Evolutionary conservation across 2,329 filamentous ascomycete species (phyloP), one percentile per base, ranked within the genome.

Genomic region (Scleromitrula shiraiana): DNA sequence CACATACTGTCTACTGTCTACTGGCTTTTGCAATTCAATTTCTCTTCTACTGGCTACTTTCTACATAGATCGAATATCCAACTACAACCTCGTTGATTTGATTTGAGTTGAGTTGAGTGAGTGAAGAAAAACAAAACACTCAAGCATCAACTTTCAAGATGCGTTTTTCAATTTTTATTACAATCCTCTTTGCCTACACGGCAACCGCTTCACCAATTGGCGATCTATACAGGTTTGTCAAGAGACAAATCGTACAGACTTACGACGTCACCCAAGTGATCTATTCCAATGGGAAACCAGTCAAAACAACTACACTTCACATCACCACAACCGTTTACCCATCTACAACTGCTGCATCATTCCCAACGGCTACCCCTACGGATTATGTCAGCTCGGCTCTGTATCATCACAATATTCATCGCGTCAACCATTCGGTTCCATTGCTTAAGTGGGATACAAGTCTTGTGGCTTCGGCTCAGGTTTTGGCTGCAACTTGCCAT

Each of bases 401-500:
- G 38, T 42, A 48, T 27, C 45, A 48, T 40, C 46, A 49, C 33
- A 49, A 49, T 22, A 49, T 44, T 9, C 46, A 49, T 29, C 46
- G 46, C n/a, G 20, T 32, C 32, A 49, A 49, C 30, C 46, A 49
- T 19, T 49, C 46, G n/a, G 46, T 43, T 12, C 46, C 46, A 29
- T 20, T 38, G 5, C 33, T 49, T 2, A 33, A 30, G 12, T 49
- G 46, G 46, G 32, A 48, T 23, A 36, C 29, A 27, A 42, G n/a
- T 2, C 38, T 48, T 22, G 45, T 48, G 26, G 45, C 45, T 42
- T 48, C 45, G 38, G 45, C 45, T 23, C 15, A 48, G 10, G 45
- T 48, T 33, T 38, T 48, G 35, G 45, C 45, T 48, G 45, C 38
- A 48, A 48, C 45, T 42, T 48, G 45, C 38, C 41, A 48, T 29